Conservation (phyloP, 2,329 filamentous ascomycete species). For the Aquanectria penicillioides region DNA sequence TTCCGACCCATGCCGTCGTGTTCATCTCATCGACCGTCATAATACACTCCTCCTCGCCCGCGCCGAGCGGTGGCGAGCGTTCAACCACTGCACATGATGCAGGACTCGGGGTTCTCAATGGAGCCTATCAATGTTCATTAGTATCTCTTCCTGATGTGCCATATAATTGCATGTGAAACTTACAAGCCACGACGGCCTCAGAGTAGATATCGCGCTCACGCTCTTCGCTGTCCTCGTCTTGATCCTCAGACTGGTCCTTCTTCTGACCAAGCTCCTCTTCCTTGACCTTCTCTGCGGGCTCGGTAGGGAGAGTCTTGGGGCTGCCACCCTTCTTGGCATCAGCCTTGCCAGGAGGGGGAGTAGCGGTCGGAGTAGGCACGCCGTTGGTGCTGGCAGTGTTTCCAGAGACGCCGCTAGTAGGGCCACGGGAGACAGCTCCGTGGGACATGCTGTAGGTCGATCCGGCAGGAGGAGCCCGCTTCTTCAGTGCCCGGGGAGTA, state of each 20-base stretch:
- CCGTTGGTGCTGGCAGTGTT: conserved; percentile 61
- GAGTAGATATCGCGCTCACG: conserved; percentile 95
- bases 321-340: conserved; percentile 81
- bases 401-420: conserved; percentile 57
- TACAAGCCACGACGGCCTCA: conserved; percentile 88
- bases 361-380: conserved; percentile 74
- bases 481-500: conserved; percentile 72
- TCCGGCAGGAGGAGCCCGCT: conserved; percentile 70
- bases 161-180: conserved; percentile 49
- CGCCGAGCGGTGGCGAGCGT: conserved; percentile 8
- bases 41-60: conserved; percentile 33
- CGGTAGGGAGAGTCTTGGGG: conserved; percentile 79
- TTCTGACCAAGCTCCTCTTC: conserved; percentile 69
- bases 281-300: conserved; percentile 71
- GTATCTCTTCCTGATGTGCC: not conserved
- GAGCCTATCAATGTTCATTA: conserved; percentile 68
- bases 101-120: conserved; percentile 96
- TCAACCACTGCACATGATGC: conserved; percentile 97
- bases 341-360: conserved; percentile 74
- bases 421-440: conserved; percentile 74
- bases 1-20: conserved; percentile 41
- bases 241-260: conserved; percentile 77
- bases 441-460: conserved; percentile 58
- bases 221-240: conserved; percentile 74
- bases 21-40: conserved; percentile 46